Conservation (phyloP, 1,139 yeast species). For the Saccharomyces hybrid region DNA sequence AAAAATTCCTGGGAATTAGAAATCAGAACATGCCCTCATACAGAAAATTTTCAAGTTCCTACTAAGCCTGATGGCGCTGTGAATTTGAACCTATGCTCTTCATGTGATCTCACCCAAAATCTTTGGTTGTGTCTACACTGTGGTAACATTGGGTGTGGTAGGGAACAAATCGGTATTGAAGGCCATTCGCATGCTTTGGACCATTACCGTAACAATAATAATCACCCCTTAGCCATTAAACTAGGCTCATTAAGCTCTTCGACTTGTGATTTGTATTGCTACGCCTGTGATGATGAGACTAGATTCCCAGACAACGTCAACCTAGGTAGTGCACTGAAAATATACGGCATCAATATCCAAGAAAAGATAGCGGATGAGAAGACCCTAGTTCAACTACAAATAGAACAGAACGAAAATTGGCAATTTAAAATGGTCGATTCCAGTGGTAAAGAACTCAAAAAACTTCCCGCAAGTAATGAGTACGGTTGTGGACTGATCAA, state of each 20-base stretch:
- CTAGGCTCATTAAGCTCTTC: slow-evolving; percentile 76
- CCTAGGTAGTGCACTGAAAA: slow-evolving; percentile 42
- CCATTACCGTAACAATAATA: slow-evolving; percentile 48
- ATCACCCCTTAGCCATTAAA: slow-evolving; percentile 81
- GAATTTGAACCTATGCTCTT: slow-evolving; percentile 43
- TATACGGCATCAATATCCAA: slow-evolving; percentile 64
- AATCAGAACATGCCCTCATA: slow-evolving; percentile 70
- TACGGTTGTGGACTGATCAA: slow-evolving; percentile 60
- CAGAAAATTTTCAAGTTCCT: slow-evolving; percentile 43
- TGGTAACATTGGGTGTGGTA: slow-evolving; percentile 86
- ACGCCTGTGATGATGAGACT: slow-evolving; percentile 81
- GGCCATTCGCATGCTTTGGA: slow-evolving; percentile 86
- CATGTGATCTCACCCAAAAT: slow-evolving; percentile 67
- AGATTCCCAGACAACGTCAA: slow-evolving; percentile 48
- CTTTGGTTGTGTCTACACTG: slow-evolving; percentile 90
- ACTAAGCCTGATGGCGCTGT: slow-evolving; percentile 16
- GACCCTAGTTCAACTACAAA: slow-evolving; percentile 76
- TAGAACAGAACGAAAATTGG: slow-evolving; percentile 91
- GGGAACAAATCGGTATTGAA: slow-evolving; percentile 84
- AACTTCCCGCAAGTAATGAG: slow-evolving; percentile 60
- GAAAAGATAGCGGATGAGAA: slow-evolving; percentile 57
- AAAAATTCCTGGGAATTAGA: slow-evolving; percentile 91
- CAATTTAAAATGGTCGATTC: slow-evolving; percentile 76
- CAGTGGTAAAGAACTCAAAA: slow-evolving; percentile 56
- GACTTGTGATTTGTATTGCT: slow-evolving; percentile 77